These are phyloP conservation scores for Leccinum subrobustum DNA, from an alignment of 1,284 basidiomycete genomes.

Conservation along the genomic window DNA sequence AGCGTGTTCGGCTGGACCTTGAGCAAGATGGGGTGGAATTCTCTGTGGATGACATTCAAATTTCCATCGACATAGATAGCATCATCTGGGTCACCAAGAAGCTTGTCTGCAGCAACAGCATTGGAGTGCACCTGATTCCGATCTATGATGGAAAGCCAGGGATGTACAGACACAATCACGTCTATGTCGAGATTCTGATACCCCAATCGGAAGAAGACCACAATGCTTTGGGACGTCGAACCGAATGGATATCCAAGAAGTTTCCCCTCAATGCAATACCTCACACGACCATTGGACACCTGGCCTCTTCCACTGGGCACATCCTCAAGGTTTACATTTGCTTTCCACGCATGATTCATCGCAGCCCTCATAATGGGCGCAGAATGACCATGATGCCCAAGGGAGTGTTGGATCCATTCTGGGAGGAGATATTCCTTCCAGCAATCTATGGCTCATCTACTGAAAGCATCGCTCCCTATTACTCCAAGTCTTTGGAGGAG, in stretches of 20 bases:
- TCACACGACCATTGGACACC: not conserved
- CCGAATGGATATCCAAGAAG: not conserved
- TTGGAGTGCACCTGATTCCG: conserved; percentile 4
- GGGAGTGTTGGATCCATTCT: too few species aligned
- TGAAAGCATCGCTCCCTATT: too few species aligned
- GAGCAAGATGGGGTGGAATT: conserved; percentile 4
- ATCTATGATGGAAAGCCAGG: not conserved
- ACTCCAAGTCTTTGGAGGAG: too few species aligned
- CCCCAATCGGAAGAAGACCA: not conserved
- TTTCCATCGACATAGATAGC: conserved; percentile 19
- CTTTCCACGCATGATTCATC: conserved; percentile 23
- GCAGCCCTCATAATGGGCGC: not conserved
- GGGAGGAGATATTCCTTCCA: too few species aligned
- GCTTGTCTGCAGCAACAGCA: not conserved
- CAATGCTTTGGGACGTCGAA: not conserved
- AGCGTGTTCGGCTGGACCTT: conserved; percentile 4
- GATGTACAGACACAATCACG: not conserved
- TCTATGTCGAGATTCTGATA: not conserved
- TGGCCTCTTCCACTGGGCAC: not conserved
- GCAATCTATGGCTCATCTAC: too few species aligned
- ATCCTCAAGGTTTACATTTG: conserved; percentile 8
- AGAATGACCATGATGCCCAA: too few species aligned
- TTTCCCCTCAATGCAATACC: not conserved
- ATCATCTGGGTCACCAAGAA: conserved; percentile 15
- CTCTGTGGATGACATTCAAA: not conserved